Evolutionary conservation across 768 basidiomycete species (phyloP).

Genomic region (Roridomyces roridus): DNA sequence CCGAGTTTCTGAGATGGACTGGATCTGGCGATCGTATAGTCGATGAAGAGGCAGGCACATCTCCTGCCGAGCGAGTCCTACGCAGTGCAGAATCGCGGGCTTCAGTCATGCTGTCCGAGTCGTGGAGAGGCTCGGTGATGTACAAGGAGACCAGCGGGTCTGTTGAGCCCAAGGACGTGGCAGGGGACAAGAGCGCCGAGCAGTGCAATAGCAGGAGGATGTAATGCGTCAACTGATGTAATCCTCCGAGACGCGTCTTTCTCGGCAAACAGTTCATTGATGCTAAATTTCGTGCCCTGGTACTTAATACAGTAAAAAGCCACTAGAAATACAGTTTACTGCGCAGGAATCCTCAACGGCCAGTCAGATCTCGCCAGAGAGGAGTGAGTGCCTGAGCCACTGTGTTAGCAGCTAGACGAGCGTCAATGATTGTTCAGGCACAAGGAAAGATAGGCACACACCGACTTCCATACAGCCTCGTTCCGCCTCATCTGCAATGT

Average conservation of each 20-base stretch:
- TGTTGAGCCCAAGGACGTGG: no score
- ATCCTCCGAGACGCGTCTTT: not conserved
- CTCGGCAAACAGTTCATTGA: not conserved
- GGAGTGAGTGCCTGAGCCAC: slow-evolving; percentile 79
- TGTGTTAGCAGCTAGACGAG: slow-evolving; percentile 55
- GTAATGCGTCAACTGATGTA: no score
- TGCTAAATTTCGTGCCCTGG: not conserved
- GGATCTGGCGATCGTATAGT: slow-evolving; percentile 33
- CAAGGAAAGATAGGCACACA: slow-evolving; percentile 29
- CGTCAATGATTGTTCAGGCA: not conserved
- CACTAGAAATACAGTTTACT: slow-evolving; percentile 18
- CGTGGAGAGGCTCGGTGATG: slow-evolving; percentile 25
- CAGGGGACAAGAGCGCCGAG: no score
- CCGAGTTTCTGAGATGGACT: slow-evolving; percentile 23
- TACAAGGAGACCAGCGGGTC: slow-evolving; percentile 1
- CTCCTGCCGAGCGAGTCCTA: slow-evolving; percentile 46
- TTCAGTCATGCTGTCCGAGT: slow-evolving; percentile 24
- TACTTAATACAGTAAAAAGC: slow-evolving; percentile 8
- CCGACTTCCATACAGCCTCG: slow-evolving; percentile 71
- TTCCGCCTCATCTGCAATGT: slow-evolving; percentile 62
- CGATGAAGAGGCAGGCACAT: slow-evolving; percentile 32
- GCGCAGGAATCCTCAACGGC: slow-evolving; percentile 21
- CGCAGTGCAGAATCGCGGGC: slow-evolving; percentile 32
- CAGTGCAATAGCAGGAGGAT: no score
- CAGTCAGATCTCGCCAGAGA: slow-evolving; percentile 57